Conservation (phyloP, 345 rosid genomes). For the Viola odorata region DNA sequence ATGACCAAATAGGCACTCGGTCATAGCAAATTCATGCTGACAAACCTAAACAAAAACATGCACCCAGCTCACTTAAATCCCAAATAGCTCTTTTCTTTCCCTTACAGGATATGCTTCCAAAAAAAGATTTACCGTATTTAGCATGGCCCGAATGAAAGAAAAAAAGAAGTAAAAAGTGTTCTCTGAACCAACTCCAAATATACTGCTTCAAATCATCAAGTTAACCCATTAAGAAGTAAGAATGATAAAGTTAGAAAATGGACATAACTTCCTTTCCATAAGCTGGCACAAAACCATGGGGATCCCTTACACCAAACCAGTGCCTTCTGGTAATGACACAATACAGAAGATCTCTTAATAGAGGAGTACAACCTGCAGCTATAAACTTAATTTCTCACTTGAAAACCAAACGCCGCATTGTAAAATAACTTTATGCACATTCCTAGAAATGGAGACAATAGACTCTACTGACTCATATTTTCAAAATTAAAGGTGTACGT, state of each 20-base stretch:
- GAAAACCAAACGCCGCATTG: neutral
- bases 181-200: constrained; percentile 5
- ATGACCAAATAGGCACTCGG: too few relatives aligned
- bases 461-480: too few relatives aligned
- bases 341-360: neutral
- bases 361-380: neutral
- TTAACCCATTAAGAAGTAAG: neutral
- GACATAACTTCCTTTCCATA: neutral
- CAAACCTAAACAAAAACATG: too few relatives aligned
- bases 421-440: neutral
- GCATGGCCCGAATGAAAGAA: too few relatives aligned
- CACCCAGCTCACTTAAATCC: too few relatives aligned
- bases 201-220: neutral
- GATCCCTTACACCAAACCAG: neutral
- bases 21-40: too few relatives aligned
- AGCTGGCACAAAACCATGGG: neutral
- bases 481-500: neutral
- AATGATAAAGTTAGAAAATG: neutral
- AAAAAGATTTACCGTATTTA: too few relatives aligned
- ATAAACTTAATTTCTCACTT: too few relatives aligned
- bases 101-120: too few relatives aligned
- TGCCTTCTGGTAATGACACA: neutral
- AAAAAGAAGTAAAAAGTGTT: neutral
- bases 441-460: neutral
- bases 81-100: too few relatives aligned